Percentiles rank a stretch among this genome's conserved stretches.
These are phyloP conservation scores for Prunus armeniaca DNA, from an alignment of 306 rosid species.

Conservation along the genomic window DNA sequence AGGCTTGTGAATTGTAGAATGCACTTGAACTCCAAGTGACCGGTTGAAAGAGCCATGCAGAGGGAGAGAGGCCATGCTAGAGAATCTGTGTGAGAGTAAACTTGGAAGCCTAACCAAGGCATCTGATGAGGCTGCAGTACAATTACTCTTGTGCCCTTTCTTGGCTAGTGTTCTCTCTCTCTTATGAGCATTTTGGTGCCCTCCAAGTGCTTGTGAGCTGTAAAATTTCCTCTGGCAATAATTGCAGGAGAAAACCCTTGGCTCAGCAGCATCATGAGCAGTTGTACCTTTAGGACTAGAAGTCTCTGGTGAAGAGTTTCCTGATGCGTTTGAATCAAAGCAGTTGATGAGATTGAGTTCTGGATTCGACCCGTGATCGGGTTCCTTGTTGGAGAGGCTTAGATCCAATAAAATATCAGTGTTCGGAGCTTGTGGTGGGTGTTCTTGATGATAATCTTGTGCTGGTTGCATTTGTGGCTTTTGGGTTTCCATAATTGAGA, in stretches of 20 bases:
- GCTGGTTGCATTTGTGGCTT: neutral
- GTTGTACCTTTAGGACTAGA: slow-evolving; percentile 28
- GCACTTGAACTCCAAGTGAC: slow-evolving; percentile 80
- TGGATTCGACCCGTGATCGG: slow-evolving; percentile 37
- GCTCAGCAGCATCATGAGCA: slow-evolving; percentile 25
- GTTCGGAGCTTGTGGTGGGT: slow-evolving; percentile 21
- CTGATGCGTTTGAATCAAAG: slow-evolving; percentile 41
- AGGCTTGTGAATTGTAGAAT: slow-evolving; percentile 78
- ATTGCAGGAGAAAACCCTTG: slow-evolving; percentile 82
- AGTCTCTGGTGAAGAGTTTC: slow-evolving; percentile 32
- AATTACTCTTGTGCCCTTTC: slow-evolving; percentile 43
- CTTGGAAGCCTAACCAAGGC: slow-evolving; percentile 27
- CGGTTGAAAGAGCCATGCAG: slow-evolving; percentile 69
- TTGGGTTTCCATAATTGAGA: slow-evolving; percentile 25
- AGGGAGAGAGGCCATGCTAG: slow-evolving; percentile 84
- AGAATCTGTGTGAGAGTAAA: slow-evolving; percentile 30
- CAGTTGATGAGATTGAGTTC: slow-evolving; percentile 74
- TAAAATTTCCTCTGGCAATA: slow-evolving; percentile 88
- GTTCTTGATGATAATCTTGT: slow-evolving; percentile 14
- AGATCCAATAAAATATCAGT: slow-evolving; percentile 55
- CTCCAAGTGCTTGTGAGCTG: slow-evolving; percentile 96
- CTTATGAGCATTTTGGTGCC: slow-evolving; percentile 95
- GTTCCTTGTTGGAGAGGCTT: slow-evolving; percentile 53
- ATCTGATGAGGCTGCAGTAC: slow-evolving; percentile 22
- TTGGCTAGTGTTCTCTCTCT: slow-evolving; percentile 80